Percentiles rank a stretch among this genome's conserved stretches.
Evolutionary conservation across 352 stramenopile genomes (phyloP).

Genomic region (Phytophthora sp.): DNA sequence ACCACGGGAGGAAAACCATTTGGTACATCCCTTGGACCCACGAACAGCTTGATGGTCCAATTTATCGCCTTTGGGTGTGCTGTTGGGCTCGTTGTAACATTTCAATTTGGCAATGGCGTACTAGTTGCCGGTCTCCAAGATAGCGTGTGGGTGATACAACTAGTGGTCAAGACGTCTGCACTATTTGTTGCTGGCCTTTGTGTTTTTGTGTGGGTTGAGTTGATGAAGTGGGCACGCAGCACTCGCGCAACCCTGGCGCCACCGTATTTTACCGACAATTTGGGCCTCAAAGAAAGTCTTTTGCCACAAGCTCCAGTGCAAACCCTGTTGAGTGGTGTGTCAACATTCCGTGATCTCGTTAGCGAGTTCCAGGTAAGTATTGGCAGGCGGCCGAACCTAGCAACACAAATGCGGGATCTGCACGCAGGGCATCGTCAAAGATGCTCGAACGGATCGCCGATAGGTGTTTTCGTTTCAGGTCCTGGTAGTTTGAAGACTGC

Average conservation of each 20-base stretch:
- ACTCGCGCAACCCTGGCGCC: not conserved
- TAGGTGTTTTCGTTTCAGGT: conserved; percentile 47
- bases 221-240: conserved; percentile 2
- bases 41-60: conserved; percentile 3
- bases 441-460: not conserved
- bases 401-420: conserved; percentile 4
- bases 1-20: conserved; percentile 9
- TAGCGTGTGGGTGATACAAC: conserved; percentile 17
- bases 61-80: conserved; percentile 15
- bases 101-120: conserved; percentile 18
- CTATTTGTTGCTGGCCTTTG: conserved; percentile 13
- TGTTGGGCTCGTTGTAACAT: conserved; percentile 4
- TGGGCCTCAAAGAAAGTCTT: conserved; percentile 7
- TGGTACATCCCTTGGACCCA: not conserved
- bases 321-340: not conserved
- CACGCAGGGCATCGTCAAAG: not conserved
- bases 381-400: conserved; percentile 16
- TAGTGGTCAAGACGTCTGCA: conserved; percentile 2
- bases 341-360: conserved; percentile 19
- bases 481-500: conserved; percentile 36
- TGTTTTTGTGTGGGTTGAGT: not conserved
- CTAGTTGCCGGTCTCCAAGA: conserved; percentile 16
- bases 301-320: not conserved
- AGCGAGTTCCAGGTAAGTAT: conserved; percentile 7
- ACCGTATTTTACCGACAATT: not conserved